phyloP scores from a whole-genome alignment of 257 asterid species.

The Primulina tabacum region DNA sequence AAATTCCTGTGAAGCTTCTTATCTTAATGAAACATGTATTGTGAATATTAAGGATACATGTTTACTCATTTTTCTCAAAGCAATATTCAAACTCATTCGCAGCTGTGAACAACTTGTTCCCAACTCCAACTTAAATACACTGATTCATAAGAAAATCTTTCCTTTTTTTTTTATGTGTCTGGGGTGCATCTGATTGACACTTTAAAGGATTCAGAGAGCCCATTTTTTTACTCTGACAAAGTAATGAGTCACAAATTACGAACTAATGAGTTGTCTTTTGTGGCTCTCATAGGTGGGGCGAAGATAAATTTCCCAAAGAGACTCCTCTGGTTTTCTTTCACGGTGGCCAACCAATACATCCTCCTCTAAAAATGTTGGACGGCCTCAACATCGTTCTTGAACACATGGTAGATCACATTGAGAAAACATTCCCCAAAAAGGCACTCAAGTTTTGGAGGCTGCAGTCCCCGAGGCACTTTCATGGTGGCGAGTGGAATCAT shows the following conservation, averaged over 20 bases:
- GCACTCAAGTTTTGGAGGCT: constrained; percentile 78
- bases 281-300: constrained; percentile 71
- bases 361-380: constrained; percentile 58
- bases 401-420: constrained; percentile 66
- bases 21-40: constrained; percentile 16
- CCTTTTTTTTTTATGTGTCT: neutral
- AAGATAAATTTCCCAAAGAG: constrained; percentile 82
- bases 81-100: neutral
- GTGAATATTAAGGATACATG: constrained; percentile 7
- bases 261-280: constrained; percentile 18
- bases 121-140: neutral
- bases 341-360: constrained; percentile 67
- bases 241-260: neutral
- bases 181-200: neutral
- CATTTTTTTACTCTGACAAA: constrained; percentile 11
- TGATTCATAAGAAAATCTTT: neutral
- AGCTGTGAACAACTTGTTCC: neutral
- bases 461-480: constrained; percentile 95
- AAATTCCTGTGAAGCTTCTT: constrained; percentile 1
- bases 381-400: constrained; percentile 69
- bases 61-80: constrained; percentile 1
- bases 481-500: constrained; percentile 96
- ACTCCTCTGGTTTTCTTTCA: constrained; percentile 78
- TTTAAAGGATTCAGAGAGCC: neutral
- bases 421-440: constrained; percentile 54